Conservation (phyloP, 2,329 filamentous ascomycete species). For the Aspergillus ustus region DNA sequence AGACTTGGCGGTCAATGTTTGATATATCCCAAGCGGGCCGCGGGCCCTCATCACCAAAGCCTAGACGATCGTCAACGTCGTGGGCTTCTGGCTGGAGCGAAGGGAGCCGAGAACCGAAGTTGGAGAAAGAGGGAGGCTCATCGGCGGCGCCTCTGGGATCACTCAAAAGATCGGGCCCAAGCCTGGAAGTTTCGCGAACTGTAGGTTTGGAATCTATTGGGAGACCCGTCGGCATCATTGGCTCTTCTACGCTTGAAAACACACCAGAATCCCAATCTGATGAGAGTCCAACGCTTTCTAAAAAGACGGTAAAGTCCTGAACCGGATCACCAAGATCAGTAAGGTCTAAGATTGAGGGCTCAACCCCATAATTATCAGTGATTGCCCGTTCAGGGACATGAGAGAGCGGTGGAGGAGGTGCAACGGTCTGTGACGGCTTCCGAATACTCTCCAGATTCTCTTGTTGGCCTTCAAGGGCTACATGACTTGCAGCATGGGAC, state of each 20-base stretch:
- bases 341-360: conserved; percentile 51
- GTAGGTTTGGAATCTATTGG: conserved; percentile 42
- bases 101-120: conserved; percentile 53
- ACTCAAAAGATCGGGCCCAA: conserved; percentile 45
- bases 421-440: conserved; percentile 39
- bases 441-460: conserved; percentile 44
- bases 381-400: conserved; percentile 43
- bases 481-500: conserved; percentile 55
- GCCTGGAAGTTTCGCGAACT: conserved; percentile 39
- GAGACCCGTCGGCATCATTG: conserved; percentile 42
- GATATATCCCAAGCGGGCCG: conserved; percentile 53
- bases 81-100: conserved; percentile 53
- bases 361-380: conserved; percentile 49
- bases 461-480: conserved; percentile 52
- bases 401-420: conserved; percentile 41
- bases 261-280: conserved; percentile 56
- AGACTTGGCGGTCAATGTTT: conserved; percentile 51
- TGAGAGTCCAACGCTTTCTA: conserved; percentile 55
- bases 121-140: conserved; percentile 52
- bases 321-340: conserved; percentile 54
- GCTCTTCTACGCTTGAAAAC: conserved; percentile 49
- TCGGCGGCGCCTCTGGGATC: conserved; percentile 46
- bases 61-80: conserved; percentile 49
- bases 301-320: conserved; percentile 54
- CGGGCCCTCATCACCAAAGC: conserved; percentile 47